These are phyloP conservation scores for Orobanche coerulescens DNA, from an alignment of 257 asterid species.

Conservation along the genomic window DNA sequence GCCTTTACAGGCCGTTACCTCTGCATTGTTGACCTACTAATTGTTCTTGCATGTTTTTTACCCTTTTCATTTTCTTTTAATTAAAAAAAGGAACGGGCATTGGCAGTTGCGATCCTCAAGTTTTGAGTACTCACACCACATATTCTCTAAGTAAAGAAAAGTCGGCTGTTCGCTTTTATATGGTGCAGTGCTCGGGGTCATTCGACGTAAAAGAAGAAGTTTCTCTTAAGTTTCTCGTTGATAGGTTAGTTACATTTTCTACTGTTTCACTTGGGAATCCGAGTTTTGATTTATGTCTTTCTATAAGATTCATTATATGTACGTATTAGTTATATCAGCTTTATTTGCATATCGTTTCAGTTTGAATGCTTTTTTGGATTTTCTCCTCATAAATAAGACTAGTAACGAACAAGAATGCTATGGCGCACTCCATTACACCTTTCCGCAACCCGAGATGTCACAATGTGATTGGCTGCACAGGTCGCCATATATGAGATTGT, in stretches of 20 bases:
- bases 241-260: conserved; percentile 39
- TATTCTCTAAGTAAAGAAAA: conserved; percentile 49
- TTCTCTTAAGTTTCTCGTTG: conserved; percentile 37
- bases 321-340: too few species aligned
- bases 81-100: conserved; percentile 48
- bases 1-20: neutral
- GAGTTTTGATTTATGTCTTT: too few species aligned
- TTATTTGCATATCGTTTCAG: too few species aligned
- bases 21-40: neutral
- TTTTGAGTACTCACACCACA: conserved; percentile 46
- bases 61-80: neutral
- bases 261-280: too few species aligned
- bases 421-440: too few species aligned
- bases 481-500: too few species aligned
- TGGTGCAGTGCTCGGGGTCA: conserved; percentile 39
- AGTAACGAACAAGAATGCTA: neutral
- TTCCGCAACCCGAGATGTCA: too few species aligned
- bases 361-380: too few species aligned
- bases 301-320: too few species aligned
- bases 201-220: conserved; percentile 21
- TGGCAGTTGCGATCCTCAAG: conserved; percentile 34
- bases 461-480: too few species aligned
- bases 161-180: conserved; percentile 43
- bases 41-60: too few species aligned
- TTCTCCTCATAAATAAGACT: neutral